A percentile compares a stretch with the other conserved stretches of the same genome.
Conservation (phyloP, 177 flowering plant genomes). For the Tripterygium wilfordii region DNA sequence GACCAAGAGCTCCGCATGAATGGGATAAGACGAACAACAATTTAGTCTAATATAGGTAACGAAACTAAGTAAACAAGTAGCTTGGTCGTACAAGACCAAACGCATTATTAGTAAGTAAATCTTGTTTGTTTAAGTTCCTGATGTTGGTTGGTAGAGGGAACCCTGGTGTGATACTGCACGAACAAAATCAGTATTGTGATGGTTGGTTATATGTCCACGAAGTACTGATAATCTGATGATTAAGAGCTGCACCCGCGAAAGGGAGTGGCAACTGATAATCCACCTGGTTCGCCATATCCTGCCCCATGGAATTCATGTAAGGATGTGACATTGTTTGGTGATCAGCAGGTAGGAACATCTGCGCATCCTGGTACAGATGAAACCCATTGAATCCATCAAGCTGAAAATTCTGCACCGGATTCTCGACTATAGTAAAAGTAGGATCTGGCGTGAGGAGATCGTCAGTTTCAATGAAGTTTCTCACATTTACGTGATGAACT, state of each 20-base stretch:
- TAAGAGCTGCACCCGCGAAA: not conserved
- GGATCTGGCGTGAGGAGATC: conserved; percentile 60
- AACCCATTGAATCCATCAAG: conserved; percentile 31
- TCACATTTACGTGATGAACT: conserved; percentile 22
- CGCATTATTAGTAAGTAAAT: not conserved
- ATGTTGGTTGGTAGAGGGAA: conserved; percentile 14
- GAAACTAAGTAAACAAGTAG: conserved; percentile 1
- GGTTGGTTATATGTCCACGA: conserved; percentile 6
- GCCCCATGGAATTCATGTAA: conserved; percentile 13
- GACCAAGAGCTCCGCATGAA: conserved; percentile 24
- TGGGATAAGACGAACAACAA: conserved; percentile 13
- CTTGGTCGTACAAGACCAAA: not conserved
- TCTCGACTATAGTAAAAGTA: conserved; percentile 7
- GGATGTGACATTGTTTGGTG: conserved; percentile 16
- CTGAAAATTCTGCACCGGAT: conserved; percentile 11
- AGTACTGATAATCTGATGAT: conserved; percentile 1
- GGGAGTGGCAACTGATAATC: not conserved
- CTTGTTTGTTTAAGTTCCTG: conserved; percentile 34
- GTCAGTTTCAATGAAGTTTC: conserved; percentile 68
- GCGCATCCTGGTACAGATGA: conserved; percentile 61
- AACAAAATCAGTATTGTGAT: conserved; percentile 17
- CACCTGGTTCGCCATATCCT: conserved; percentile 11
- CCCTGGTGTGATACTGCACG: conserved; percentile 20
- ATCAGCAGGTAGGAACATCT: conserved; percentile 30
- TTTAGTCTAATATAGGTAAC: conserved; percentile 9